Evolutionary conservation across 192 early-diverging fungal species (phyloP).

Genomic region (Geranomyces michiganensis): DNA sequence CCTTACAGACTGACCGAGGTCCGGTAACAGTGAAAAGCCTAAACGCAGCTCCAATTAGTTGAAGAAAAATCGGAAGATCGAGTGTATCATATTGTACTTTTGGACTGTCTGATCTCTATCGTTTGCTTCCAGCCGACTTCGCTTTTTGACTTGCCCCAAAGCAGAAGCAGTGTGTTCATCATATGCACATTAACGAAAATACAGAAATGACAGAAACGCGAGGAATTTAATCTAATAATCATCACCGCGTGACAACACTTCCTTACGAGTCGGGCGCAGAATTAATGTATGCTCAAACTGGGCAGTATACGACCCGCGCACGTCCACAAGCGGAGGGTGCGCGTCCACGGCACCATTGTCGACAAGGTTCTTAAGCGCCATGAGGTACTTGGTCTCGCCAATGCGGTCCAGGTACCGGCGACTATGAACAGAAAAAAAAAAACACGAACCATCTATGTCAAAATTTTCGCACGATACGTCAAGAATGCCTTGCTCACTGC

Average conservation of each 20-base stretch:
- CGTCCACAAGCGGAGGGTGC: conserved; percentile 89
- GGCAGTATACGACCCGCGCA: conserved; percentile 87
- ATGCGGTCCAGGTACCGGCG: conserved; percentile 92
- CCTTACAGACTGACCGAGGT: neutral
- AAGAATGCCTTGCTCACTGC: neutral
- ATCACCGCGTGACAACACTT: conserved; percentile 75
- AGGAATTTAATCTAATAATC: conserved; percentile 54
- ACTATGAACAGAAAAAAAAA: conserved; percentile 25
- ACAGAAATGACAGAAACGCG: too few relatives aligned
- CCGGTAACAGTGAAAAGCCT: neutral
- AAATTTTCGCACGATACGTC: neutral
- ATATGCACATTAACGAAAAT: too few relatives aligned
- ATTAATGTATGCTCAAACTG: conserved; percentile 97
- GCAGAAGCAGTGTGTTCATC: too few relatives aligned
- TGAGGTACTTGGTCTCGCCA: conserved; percentile 86
- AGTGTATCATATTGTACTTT: too few relatives aligned
- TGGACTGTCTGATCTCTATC: too few relatives aligned
- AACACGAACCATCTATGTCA: neutral
- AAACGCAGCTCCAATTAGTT: too few relatives aligned
- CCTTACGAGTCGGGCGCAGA: conserved; percentile 86
- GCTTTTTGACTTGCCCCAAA: too few relatives aligned
- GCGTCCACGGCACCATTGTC: conserved; percentile 80
- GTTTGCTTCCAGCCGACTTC: too few relatives aligned
- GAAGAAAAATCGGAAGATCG: too few relatives aligned
- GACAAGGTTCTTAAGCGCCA: conserved; percentile 83